phyloP scores from a whole-genome alignment of 768 basidiomycete species.

The Steccherinum ochraceum region DNA sequence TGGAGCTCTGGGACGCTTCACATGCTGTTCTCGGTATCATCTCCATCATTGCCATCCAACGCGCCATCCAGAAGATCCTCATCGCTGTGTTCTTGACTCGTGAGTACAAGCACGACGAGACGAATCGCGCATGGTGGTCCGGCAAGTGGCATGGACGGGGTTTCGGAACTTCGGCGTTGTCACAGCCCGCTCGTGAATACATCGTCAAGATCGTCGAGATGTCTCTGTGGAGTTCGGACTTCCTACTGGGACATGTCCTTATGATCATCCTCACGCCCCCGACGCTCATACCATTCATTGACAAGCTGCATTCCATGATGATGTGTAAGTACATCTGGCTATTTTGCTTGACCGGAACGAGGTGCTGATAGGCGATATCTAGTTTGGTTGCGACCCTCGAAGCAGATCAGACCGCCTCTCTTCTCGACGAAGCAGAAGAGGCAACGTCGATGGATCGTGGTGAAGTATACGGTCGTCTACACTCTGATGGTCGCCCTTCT shows the following conservation, averaged over 20 bases:
- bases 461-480: conserved; percentile 86
- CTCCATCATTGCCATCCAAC: conserved; percentile 82
- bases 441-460: conserved; percentile 85
- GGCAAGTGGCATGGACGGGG: conserved; percentile 97
- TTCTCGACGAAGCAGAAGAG: conserved; percentile 94
- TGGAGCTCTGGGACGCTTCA: conserved; percentile 94
- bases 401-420: conserved; percentile 88
- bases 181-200: conserved; percentile 95
- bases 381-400: conserved; percentile 96
- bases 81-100: conserved; percentile 93
- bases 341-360: too few species aligned
- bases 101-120: conserved; percentile 98
- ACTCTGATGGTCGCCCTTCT: conserved; percentile 67
- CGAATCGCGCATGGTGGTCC: conserved; percentile 98
- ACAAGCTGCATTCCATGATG: conserved; percentile 89
- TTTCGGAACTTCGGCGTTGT: conserved; percentile 85
- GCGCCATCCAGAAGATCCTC: conserved; percentile 89
- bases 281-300: conserved; percentile 78
- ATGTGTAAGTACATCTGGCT: conserved; percentile 57
- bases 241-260: conserved; percentile 79
- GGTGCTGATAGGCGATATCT: conserved; percentile 8
- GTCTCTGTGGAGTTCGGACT: conserved; percentile 95
- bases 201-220: conserved; percentile 98
- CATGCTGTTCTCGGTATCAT: conserved; percentile 94
- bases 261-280: conserved; percentile 84